phyloP scores from a whole-genome alignment of 2,329 filamentous ascomycete species.

The Catunica adiposa region DNA sequence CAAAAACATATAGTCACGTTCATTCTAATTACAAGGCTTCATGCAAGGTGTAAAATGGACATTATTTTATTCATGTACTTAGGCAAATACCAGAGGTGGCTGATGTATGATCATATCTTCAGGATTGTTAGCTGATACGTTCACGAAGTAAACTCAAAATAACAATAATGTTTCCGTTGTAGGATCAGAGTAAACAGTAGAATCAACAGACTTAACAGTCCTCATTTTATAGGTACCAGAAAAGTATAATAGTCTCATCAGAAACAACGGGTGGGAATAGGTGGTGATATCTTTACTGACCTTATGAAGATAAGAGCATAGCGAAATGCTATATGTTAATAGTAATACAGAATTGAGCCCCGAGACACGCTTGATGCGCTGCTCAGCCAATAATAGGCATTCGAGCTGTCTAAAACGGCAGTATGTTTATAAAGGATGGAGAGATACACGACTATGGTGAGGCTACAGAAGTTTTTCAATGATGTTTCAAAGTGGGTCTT shows the following conservation, averaged over 20 bases:
- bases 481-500: conserved; percentile 6
- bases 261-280: conserved; percentile 20
- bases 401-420: not conserved
- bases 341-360: not conserved
- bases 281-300: conserved; percentile 8
- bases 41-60: too few relatives aligned
- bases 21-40: too few relatives aligned
- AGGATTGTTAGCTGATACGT: conserved; percentile 7
- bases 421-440: conserved; percentile 2
- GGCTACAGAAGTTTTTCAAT: conserved; percentile 10
- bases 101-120: not conserved
- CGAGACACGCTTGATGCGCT: not conserved
- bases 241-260: conserved; percentile 54
- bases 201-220: conserved; percentile 18
- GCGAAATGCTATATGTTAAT: not conserved
- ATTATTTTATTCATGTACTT: too few relatives aligned
- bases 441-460: not conserved
- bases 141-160: not conserved
- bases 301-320: not conserved
- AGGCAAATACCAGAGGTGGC: too few relatives aligned
- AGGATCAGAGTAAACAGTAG: conserved; percentile 14
- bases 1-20: too few relatives aligned
- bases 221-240: conserved; percentile 99
- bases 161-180: not conserved
- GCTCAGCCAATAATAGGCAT: not conserved